Base-by-base conservation (phyloP, 768 basidiomycete genomes). In the Bullera alba region DNA sequence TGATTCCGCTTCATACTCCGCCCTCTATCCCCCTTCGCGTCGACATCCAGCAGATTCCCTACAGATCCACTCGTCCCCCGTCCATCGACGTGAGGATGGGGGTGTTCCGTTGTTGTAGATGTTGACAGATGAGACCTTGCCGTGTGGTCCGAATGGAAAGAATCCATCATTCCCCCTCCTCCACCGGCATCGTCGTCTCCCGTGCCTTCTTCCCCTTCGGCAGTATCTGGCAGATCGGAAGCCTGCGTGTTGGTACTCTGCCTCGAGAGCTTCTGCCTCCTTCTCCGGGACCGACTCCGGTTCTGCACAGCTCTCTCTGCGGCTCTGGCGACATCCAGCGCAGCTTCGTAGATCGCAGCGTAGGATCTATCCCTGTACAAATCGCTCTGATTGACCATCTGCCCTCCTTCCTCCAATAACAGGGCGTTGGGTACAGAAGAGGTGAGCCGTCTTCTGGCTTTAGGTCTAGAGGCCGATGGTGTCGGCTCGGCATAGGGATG, bases 71-170 rank as follows among this genome's bases (percentile, higher is more conserved):
- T 41, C 17, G 26, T 28, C n/a, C n/a, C n/a, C n/a, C n/a, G n/a
- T n/a, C n/a, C n/a, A n/a, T n/a, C n/a, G n/a, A n/a, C n/a, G n/a
- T n/a, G n/a, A n/a, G n/a, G n/a, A n/a, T n/a, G n/a, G n/a, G n/a
- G n/a, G n/a, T n/a, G n/a, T n/a, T n/a, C n/a, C n/a, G n/a, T n/a
- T n/a, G n/a, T n/a, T n/a, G n/a, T n/a, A n/a, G n/a, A n/a, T n/a
- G n/a, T n/a, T n/a, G n/a, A n/a, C n/a, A n/a, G n/a, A n/a, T n/a
- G n/a, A n/a, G n/a, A n/a, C n/a, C n/a, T n/a, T n/a, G n/a, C n/a
- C n/a, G n/a, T n/a, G n/a, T n/a, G 39, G 3, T 90, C 89, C 0
- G 89, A 90, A 65, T 84, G 79, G 61, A 86, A 81, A 60, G 86
- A 87, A 25, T 85, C 85, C 2, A 80, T 77, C 68, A 90, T 76